phyloP scores from a whole-genome alignment of 345 rosid species.

The Populus alba region DNA sequence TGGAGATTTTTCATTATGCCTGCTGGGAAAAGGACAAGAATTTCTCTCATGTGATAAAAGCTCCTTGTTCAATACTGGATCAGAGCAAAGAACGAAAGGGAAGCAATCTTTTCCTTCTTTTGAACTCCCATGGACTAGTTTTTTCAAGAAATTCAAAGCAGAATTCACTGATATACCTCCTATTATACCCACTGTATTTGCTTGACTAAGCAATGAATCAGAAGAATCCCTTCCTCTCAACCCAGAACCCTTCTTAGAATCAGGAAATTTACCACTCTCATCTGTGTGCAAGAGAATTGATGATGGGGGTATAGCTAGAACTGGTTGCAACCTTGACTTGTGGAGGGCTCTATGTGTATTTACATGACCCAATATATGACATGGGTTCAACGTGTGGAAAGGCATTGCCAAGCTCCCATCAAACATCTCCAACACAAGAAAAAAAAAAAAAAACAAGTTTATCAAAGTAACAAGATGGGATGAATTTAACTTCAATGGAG shows the following conservation, averaged over 20 bases:
- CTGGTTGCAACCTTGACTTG: conserved; percentile 40
- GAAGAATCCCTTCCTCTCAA: conserved; percentile 17
- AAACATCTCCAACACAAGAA: conserved; percentile 33
- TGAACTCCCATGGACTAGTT: conserved; percentile 52
- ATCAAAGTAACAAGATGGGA: background rate
- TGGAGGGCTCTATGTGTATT: conserved; percentile 24
- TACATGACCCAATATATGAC: conserved; percentile 28
- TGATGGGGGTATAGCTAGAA: conserved; percentile 49
- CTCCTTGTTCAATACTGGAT: conserved; percentile 57
- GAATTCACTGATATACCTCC: conserved; percentile 62
- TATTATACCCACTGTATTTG: conserved; percentile 64
- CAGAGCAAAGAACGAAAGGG: conserved; percentile 71
- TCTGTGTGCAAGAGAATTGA: conserved; percentile 51
- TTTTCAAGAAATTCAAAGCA: conserved; percentile 51
- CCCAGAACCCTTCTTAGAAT: conserved; percentile 41
- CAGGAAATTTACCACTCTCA: conserved; percentile 49
- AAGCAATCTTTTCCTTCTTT: conserved; percentile 41
- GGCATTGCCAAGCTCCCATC: conserved; percentile 51
- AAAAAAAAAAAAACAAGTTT: background rate
- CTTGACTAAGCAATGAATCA: conserved; percentile 45
- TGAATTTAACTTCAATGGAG: background rate
- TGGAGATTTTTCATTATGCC: conserved; percentile 29
- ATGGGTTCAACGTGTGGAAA: conserved; percentile 40
- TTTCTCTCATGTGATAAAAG: conserved; percentile 45
- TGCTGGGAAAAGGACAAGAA: conserved; percentile 37